Evolutionary conservation across 495 filamentous ascomycete species (phyloP).

Genomic region (Cercophora scortea): DNA sequence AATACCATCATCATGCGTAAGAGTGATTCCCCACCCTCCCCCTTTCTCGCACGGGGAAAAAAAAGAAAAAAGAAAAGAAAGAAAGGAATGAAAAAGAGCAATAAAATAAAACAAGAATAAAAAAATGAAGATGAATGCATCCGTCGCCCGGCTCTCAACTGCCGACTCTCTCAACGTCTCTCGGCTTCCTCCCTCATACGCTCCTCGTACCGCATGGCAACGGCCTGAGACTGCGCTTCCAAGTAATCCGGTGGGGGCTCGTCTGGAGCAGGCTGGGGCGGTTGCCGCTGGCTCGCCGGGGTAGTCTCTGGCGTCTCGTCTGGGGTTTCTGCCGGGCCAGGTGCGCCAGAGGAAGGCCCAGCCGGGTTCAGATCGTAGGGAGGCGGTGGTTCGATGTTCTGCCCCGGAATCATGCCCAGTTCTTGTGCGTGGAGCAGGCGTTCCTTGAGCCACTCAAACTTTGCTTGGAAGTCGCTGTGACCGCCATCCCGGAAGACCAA

Average conservation of each 20-base stretch:
- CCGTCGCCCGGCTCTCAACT: not conserved
- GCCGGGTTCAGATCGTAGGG: slow-evolving; percentile 53
- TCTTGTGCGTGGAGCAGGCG: slow-evolving; percentile 72
- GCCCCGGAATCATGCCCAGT: slow-evolving; percentile 44
- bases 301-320: not conserved
- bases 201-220: slow-evolving; percentile 45
- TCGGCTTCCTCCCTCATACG: slow-evolving; percentile 39
- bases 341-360: slow-evolving; percentile 11
- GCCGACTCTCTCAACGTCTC: slow-evolving; percentile 17
- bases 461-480: slow-evolving; percentile 80
- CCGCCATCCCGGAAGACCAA: slow-evolving; percentile 93
- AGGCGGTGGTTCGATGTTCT: slow-evolving; percentile 70
- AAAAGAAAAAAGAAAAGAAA: not conserved
- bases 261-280: slow-evolving; percentile 44
- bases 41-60: not conserved
- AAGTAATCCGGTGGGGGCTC: slow-evolving; percentile 93
- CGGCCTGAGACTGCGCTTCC: slow-evolving; percentile 73
- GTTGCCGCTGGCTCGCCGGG: slow-evolving; percentile 14
- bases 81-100: not conserved
- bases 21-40: not conserved
- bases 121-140: not conserved
- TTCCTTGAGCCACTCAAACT: slow-evolving; percentile 80
- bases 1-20: slow-evolving; percentile 1
- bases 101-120: not conserved
- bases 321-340: not conserved